phyloP scores from a whole-genome alignment of 805 yeast genomes.

The Ascoidea rubescens region DNA sequence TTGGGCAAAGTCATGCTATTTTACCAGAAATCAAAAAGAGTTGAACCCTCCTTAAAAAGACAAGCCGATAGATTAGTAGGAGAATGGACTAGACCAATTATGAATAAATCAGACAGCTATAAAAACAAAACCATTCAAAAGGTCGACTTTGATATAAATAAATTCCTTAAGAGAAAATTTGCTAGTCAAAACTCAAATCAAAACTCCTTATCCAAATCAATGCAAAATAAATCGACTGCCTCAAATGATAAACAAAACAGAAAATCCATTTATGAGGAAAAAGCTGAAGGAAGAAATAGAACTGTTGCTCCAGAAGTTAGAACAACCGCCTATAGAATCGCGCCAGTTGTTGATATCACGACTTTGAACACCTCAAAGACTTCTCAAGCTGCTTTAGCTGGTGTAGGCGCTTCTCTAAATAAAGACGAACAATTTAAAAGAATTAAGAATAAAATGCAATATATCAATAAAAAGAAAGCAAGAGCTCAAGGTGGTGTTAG shows the following conservation, averaged over 20 bases:
- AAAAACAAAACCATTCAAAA: slow-evolving; percentile 69
- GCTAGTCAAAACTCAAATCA: too few relatives aligned
- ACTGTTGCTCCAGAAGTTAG: slow-evolving; percentile 94
- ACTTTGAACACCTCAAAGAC: slow-evolving; percentile 19
- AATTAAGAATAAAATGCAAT: slow-evolving; percentile 43
- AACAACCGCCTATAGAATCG: slow-evolving; percentile 78
- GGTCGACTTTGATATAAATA: slow-evolving; percentile 51
- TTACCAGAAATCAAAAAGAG: slow-evolving; percentile 80
- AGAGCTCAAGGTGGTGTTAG: slow-evolving; percentile 53
- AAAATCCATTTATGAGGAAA: slow-evolving; percentile 68
- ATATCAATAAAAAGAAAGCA: slow-evolving; percentile 30
- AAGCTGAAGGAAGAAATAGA: slow-evolving; percentile 82
- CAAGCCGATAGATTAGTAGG: slow-evolving; percentile 85
- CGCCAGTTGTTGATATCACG: slow-evolving; percentile 61
- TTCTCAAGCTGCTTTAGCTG: slow-evolving; percentile 19
- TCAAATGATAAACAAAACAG: slow-evolving; percentile 15
- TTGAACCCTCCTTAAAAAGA: slow-evolving; percentile 76
- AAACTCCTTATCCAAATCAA: slow-evolving; percentile 7
- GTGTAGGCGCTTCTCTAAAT: slow-evolving; percentile 36
- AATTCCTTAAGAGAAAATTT: slow-evolving; percentile 23
- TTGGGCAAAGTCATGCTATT: slow-evolving; percentile 88
- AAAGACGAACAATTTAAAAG: slow-evolving; percentile 74
- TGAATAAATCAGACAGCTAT: slow-evolving; percentile 90
- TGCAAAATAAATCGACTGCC: slow-evolving; percentile 13
- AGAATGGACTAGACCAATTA: slow-evolving; percentile 97